Evolutionary conservation across 257 asterid genomes (phyloP), one percentile per base, ranked within the genome.

Genomic region (Paraleonurus japonicus): DNA sequence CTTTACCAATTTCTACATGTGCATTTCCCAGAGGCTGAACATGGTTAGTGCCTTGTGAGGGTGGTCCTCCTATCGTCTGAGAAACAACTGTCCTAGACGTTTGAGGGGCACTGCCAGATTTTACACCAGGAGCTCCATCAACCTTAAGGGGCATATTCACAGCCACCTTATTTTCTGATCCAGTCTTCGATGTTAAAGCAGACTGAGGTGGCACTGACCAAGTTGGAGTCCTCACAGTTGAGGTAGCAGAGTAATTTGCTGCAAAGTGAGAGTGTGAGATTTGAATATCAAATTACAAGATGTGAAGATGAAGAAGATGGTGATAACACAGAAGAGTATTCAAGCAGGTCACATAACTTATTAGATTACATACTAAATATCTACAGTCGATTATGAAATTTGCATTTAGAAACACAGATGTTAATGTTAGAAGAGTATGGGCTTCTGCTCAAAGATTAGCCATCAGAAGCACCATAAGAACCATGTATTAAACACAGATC

Each of bases 1-100:
- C 70, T 81, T 95, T 92, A 73, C 87, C 81, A 70, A 90, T 80
- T 74, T 95, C 98, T 73, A 90, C 67, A 80, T 95, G 99, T n/a
- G 82, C 61, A 76, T 73, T 85, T 69, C 84, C 87, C 67, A 67
- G 78, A 65, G 78, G 77, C 45, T 81, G 91, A 53, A 67, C 78
- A 54, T 75, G 71, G 43, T 70, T 83, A 53, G 77, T 33, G 75
- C 87, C 86, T 74, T 82, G 96, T 71, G 84, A 70, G 66, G 78
- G 75, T 8, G 80, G 77, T 77, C 88, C 91, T 72, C 84, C 91
- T 20, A 80, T 47, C 33, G 78, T 58, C 81, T 86, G 97, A 78
- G 91, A 67, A 51, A 69, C 65, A 75, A 65, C 71, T 65, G 89
- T 73, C 80, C 84, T 84, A 50, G 92, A 75, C 41, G 82, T 64